Evolutionary conservation across 192 early-diverging fungal species (phyloP), one percentile per base, ranked within the genome.

Genomic region (Coemansia sp.): DNA sequence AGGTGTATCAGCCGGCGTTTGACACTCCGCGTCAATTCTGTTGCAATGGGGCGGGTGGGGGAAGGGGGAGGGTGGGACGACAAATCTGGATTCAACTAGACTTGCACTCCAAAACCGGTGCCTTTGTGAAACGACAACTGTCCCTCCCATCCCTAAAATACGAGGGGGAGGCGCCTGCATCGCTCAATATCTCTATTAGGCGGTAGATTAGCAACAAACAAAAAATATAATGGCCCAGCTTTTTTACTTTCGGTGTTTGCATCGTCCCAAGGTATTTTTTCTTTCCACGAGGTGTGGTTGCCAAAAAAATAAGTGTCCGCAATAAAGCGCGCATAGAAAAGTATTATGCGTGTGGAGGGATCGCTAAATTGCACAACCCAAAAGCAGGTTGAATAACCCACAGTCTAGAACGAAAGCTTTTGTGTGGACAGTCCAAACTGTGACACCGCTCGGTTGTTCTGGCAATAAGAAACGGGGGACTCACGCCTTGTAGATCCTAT

Each of bases 311-410:
- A n/a, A n/a, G 38, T 38, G 22, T 20, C 11, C 36, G n/a, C 38
- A 63, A 63, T 41, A 27, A 63, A 63, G 40, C 36, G 18, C 29
- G 61, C 61, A 42, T 63, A 20, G 13, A 34, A 59, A 54, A 54
- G 10, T 0, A 16, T 8, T 33, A 16, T 31, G 31, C 16, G 29
- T 1, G 24, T 27, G 24, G 24, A 1, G 29, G 16, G 57, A 60
- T 60, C 31, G 57, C 57, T 34, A 34, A 60, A 36, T 33, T 60
- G 57, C 57, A 16, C 33, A 36, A 18, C 29, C 16, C 31, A 51
- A 33, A 18, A 60, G 10, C 29, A 34, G 31, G 57, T n/a, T 8
- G 0, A 60, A 18, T 60, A 34, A 13, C 57, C 31, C 57, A 60
- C 57, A 33, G 57, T 34, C 57, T 60, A 7, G 57, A 60, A 34